These are phyloP conservation scores for Aegilops tauschii DNA, from an alignment of 176 grass and related monocot species.

Conservation along the genomic window DNA sequence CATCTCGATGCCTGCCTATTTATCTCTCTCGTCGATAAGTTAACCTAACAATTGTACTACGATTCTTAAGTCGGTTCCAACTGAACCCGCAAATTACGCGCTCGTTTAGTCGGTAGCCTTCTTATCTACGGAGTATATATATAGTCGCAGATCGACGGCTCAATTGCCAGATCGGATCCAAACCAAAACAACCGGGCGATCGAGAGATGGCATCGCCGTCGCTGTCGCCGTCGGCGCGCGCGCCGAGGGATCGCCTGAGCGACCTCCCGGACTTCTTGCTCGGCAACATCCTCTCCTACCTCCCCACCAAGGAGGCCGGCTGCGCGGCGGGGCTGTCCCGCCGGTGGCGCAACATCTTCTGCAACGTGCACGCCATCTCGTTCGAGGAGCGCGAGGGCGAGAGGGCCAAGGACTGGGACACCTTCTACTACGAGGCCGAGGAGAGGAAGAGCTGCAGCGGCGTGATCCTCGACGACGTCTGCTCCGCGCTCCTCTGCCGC, in stretches of 20 bases:
- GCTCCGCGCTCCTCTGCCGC: not conserved
- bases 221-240: not conserved
- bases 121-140: too few relatives aligned
- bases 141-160: too few relatives aligned
- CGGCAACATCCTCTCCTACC: not conserved
- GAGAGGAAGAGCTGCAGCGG: not conserved
- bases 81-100: too few relatives aligned
- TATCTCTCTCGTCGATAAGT: not conserved
- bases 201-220: not conserved
- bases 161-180: not conserved
- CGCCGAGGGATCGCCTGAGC: not conserved
- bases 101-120: too few relatives aligned
- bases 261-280: not conserved
- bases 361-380: not conserved
- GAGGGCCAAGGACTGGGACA: not conserved
- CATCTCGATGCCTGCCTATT: not conserved
- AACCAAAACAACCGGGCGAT: not conserved
- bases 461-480: not conserved
- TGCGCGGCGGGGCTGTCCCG: not conserved
- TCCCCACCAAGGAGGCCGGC: not conserved
- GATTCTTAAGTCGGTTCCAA: too few relatives aligned
- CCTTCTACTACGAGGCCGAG: not conserved
- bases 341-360: not conserved
- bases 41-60: not conserved
- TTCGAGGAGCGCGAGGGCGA: not conserved